Percentiles rank a stretch among this genome's conserved stretches.
phyloP scores from a whole-genome alignment of 2,329 filamentous ascomycete species.

The Paracoccidioides lutzii region DNA sequence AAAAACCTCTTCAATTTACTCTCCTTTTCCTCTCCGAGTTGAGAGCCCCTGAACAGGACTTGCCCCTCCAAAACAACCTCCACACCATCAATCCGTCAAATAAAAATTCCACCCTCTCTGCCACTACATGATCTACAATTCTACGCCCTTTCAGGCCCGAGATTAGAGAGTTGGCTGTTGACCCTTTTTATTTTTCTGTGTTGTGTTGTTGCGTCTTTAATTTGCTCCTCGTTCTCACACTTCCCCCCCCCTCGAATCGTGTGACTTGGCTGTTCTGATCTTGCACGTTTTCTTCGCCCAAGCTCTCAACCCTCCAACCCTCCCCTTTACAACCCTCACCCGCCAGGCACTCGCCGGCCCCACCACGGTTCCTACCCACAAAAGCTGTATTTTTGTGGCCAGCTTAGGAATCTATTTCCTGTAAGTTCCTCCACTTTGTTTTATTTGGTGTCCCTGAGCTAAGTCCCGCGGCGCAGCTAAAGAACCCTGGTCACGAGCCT shows the following conservation, averaged over 20 bases:
- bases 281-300: slow-evolving; percentile 13
- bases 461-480: slow-evolving; percentile 12
- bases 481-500: slow-evolving; percentile 3
- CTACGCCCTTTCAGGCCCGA: neutral
- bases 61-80: neutral
- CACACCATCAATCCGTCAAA: neutral
- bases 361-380: slow-evolving; percentile 12
- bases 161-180: neutral
- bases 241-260: neutral
- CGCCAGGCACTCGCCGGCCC: slow-evolving; percentile 1
- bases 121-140: neutral
- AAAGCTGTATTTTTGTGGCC: slow-evolving; percentile 20
- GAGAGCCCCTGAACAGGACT: neutral
- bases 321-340: slow-evolving; percentile 14
- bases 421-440: slow-evolving; percentile 13
- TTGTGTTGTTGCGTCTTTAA: neutral
- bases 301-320: slow-evolving; percentile 17
- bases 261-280: neutral
- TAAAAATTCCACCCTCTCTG: neutral
- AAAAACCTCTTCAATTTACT: neutral
- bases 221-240: neutral
- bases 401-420: slow-evolving; percentile 14
- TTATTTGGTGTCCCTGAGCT: slow-evolving; percentile 11
- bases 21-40: neutral
- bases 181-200: neutral